A percentile compares a stretch with the other conserved stretches of the same genome.
phyloP scores from a whole-genome alignment of 164 flowering plant genomes.

The Santalum album region DNA sequence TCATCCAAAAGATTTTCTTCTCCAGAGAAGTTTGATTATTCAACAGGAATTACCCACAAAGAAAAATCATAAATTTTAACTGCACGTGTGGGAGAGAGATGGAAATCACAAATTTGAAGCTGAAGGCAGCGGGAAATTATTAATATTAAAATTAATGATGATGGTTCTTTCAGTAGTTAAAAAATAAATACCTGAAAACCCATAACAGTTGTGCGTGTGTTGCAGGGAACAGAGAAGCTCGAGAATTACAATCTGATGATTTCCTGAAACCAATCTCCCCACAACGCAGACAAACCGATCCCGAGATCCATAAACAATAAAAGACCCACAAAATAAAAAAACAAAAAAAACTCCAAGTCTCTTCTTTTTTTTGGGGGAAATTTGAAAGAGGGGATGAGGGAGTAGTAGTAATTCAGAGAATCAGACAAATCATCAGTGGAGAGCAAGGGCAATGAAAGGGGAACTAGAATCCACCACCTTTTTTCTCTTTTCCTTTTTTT shows the following conservation, averaged over 20 bases:
- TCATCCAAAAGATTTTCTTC: not conserved
- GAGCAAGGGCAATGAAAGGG: not conserved
- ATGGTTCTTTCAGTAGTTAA: not conserved
- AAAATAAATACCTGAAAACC: slow-evolving; percentile 34
- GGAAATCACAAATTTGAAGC: not conserved
- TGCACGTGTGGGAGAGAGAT: not conserved
- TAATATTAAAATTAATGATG: not conserved
- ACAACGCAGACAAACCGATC: slow-evolving; percentile 42
- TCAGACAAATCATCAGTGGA: not conserved
- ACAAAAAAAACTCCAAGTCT: not conserved
- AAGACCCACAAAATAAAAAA: not conserved
- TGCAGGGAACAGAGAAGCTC: slow-evolving; percentile 50
- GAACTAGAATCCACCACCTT: not conserved
- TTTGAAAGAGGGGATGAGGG: not conserved
- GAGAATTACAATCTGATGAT: slow-evolving; percentile 31
- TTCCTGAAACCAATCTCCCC: slow-evolving; percentile 26
- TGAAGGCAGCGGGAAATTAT: not conserved
- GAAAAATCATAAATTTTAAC: not conserved
- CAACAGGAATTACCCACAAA: not conserved
- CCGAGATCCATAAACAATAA: slow-evolving; percentile 30
- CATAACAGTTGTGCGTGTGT: slow-evolving; percentile 31
- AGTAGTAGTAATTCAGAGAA: not conserved
- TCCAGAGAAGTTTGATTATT: not conserved
- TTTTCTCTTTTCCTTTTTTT: slow-evolving; percentile 8
- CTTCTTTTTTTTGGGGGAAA: not conserved